These are phyloP conservation scores for Alternaria brassicicola DNA, from an alignment of 2,329 filamentous ascomycete species.

Conservation along the genomic window DNA sequence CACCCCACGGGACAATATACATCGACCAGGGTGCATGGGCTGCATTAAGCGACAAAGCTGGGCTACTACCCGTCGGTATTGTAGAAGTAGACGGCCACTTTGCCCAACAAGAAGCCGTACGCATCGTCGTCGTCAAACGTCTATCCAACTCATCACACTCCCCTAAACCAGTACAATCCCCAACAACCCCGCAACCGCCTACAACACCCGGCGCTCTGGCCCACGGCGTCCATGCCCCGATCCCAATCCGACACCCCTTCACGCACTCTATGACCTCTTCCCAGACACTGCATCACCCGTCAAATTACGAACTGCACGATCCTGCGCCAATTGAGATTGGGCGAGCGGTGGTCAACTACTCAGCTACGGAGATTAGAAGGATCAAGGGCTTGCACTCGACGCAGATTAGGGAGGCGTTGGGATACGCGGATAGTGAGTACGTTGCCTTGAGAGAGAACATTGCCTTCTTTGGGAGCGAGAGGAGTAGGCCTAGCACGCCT, in stretches of 20 bases:
- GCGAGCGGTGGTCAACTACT: constrained; percentile 89
- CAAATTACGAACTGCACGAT: constrained; percentile 41
- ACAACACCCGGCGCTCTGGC: constrained; percentile 24
- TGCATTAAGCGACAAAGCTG: constrained; percentile 81
- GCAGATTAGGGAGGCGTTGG: constrained; percentile 79
- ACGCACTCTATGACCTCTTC: constrained; percentile 19
- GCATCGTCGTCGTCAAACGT: constrained; percentile 78
- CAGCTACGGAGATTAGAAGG: constrained; percentile 77
- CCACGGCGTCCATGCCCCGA: constrained; percentile 25
- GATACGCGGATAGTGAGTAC: constrained; percentile 95
- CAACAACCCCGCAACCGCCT: constrained; percentile 2
- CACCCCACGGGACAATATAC: constrained; percentile 87
- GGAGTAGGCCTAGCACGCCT: constrained; percentile 48
- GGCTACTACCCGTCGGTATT: constrained; percentile 88
- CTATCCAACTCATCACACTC: constrained; percentile 16
- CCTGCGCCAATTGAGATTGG: constrained; percentile 72
- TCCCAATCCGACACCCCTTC: constrained; percentile 26
- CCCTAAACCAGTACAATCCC: constrained; percentile 3
- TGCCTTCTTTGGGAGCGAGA: constrained; percentile 66
- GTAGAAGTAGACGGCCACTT: constrained; percentile 88
- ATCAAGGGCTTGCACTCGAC: constrained; percentile 85
- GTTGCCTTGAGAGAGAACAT: constrained; percentile 88
- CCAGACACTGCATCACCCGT: constrained; percentile 19
- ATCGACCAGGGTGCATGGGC: constrained; percentile 89
- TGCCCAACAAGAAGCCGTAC: constrained; percentile 89